These are phyloP conservation scores for Yarrowia sp. DNA, from an alignment of 805 yeast species.

Conservation along the genomic window DNA sequence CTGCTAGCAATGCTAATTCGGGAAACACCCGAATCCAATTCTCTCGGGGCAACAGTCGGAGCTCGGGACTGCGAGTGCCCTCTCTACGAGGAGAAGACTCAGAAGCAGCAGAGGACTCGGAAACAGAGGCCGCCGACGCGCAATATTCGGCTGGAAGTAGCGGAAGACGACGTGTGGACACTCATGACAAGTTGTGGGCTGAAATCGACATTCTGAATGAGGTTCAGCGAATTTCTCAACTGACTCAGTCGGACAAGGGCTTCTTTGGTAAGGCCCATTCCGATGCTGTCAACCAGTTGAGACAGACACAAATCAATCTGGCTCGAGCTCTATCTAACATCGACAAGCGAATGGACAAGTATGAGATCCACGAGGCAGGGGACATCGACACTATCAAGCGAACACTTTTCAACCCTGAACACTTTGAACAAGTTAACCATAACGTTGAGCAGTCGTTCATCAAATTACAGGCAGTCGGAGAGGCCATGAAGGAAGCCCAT, in stretches of 20 bases:
- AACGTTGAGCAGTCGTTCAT: conserved; percentile 50
- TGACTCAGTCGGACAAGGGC: conserved; percentile 36
- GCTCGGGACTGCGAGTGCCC: conserved; percentile 6
- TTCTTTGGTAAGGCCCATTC: conserved; percentile 47
- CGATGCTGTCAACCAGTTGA: conserved; percentile 50
- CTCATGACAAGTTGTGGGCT: conserved; percentile 79
- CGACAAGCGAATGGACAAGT: conserved; percentile 33
- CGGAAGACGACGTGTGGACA: conserved; percentile 43
- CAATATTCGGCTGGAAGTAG: conserved; percentile 1
- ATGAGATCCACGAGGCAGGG: conserved; percentile 38
- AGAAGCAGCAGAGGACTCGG: background rate
- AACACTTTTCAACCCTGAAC: conserved; percentile 46
- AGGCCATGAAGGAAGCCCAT: conserved; percentile 39
- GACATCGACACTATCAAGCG: conserved; percentile 38
- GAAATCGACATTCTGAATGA: conserved; percentile 83
- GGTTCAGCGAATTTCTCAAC: conserved; percentile 57
- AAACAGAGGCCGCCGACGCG: background rate
- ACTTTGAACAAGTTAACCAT: conserved; percentile 50
- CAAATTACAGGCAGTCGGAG: conserved; percentile 52
- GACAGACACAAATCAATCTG: conserved; percentile 53
- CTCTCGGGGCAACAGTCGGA: conserved; percentile 15
- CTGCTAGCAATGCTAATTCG: background rate
- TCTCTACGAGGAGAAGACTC: conserved; percentile 18
- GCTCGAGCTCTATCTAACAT: conserved; percentile 42
- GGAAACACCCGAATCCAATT: background rate